Evolutionary conservation across 1,284 basidiomycete species (phyloP), one percentile per base, ranked within the genome.

Genomic region (Malassezia japonica): DNA sequence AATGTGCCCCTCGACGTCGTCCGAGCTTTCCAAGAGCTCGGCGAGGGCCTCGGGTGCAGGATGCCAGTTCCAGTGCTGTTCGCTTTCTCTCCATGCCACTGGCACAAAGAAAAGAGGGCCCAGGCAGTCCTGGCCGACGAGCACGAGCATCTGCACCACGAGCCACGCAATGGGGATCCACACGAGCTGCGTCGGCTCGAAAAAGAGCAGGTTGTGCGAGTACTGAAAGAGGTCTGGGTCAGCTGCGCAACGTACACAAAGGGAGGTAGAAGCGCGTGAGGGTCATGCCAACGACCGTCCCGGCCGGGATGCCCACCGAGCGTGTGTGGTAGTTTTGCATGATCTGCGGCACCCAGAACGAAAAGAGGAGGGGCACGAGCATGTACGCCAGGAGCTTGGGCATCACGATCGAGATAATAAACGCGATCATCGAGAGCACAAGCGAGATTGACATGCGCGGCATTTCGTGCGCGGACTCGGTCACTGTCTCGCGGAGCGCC

Each of bases 51-150:
- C 58, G 13, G 49, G 31, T 2, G 58, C 35, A 1, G 71, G 70
- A 50, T 74, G 70, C 58, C 72, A 74, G 33, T 71, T 56, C 70
- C 71, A 74, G 15, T 20, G 20, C n/a, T 24, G 6, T 23, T 54
- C 51, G 7, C 16, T 5, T 9, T 23, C 20, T 5, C 10, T 24
- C 31, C 29, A 44, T 8, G 28, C 28, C 8, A 10, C 13, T 6
- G 51, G 51, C 5, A 57, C 41, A 46, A 51, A 50, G 23, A 51
- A 56, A 16, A 25, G 36, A 16, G 48, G 48, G 6, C 48, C 48
- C 7, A 42, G 8, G 1, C 18, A 6, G 27, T 27, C 27, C 33
- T 50, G 48, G 3, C 39, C 54, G 7, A 50, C 20, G 10, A 51
- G 33, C 15, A 56, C 32, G 1, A 50, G 34, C 33, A 43, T 39